These are phyloP conservation scores for Acanthamoeba rhysodes DNA, from an alignment of 208 protist species.

Conservation along the genomic window DNA sequence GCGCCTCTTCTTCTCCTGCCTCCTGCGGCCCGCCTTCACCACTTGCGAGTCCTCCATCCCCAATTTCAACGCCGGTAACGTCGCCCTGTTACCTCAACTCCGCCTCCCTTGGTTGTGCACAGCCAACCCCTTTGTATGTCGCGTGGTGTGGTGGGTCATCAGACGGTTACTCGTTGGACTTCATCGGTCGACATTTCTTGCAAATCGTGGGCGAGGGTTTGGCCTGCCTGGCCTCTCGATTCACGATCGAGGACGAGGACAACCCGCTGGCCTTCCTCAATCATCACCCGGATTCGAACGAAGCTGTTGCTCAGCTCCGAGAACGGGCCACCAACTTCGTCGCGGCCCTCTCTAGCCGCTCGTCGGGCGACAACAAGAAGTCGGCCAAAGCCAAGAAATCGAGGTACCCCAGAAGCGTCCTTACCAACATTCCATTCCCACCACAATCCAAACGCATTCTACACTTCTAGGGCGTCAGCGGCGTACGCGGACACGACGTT, in stretches of 20 bases:
- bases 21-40: not conserved
- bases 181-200: slow-evolving; percentile 10
- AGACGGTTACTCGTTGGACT: slow-evolving; percentile 14
- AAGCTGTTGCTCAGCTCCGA: not conserved
- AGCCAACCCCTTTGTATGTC: no score
- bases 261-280: slow-evolving; percentile 60
- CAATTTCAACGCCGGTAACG: slow-evolving; percentile 58
- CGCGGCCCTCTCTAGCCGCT: not conserved
- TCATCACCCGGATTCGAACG: not conserved
- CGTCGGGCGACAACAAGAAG: slow-evolving; percentile 26
- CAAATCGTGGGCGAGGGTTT: not conserved
- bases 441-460: not conserved
- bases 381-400: not conserved
- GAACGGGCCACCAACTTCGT: not conserved
- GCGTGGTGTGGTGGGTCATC: not conserved
- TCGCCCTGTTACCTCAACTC: not conserved
- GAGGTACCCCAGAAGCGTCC: no score
- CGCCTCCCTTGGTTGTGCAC: not conserved
- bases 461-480: not conserved
- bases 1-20: slow-evolving; percentile 50
- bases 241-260: slow-evolving; percentile 26
- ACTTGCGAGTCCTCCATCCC: not conserved
- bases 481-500: not conserved
- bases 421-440: not conserved
- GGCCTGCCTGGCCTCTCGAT: not conserved